Evolutionary conservation across 306 rosid genomes (phyloP), one percentile per base, ranked within the genome.

Genomic region (Mucuna pruriens): DNA sequence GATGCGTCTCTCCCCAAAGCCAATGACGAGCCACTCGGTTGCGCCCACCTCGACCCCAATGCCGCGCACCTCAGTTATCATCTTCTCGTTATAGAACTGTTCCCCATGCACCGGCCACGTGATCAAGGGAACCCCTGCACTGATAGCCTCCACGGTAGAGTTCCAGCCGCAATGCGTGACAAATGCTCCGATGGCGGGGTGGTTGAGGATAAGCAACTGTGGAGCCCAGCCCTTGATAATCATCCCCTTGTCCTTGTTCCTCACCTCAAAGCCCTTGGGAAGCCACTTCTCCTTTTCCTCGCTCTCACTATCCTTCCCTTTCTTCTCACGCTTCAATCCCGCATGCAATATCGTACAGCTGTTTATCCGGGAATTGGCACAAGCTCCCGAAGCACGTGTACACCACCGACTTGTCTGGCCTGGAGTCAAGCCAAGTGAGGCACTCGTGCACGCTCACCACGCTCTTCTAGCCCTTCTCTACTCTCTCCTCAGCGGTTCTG

Each of bases 41-140:
- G 68, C 80, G 0, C 89, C 89, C 8, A 80, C 68, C 71, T 75
- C 81, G 45, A 82, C 72, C n/a, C 81, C 81, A 3, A 82, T 22
- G 23, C 72, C 72, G 2, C 75, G 52, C 57, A 82, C 77, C 45
- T 57, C 11, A 1, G 55, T 57, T 7, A 82, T 11, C 11, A 75
- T n/a, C 63, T 33, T 82, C 80, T 74, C 85, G 7, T 80, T 80
- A 16, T 71, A 80, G 22, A 80, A 71, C 7, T 80, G 84, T 1
- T 80, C 84, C 0, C 48, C 9, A 0, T 3, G 20, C 29, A 79
- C 46, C 2, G 83, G 83, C 77, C 77, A 80, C 29, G 83, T 80
- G 2, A 80, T 46, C 83, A 80, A 20, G 0, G 83, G 83, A 71
- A 80, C 34, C 11, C 78, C 83, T 0, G 29, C 52, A 2, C 40